phyloP scores from a whole-genome alignment of 371 early-diverging fungal genomes.

The Mucor irregularis region DNA sequence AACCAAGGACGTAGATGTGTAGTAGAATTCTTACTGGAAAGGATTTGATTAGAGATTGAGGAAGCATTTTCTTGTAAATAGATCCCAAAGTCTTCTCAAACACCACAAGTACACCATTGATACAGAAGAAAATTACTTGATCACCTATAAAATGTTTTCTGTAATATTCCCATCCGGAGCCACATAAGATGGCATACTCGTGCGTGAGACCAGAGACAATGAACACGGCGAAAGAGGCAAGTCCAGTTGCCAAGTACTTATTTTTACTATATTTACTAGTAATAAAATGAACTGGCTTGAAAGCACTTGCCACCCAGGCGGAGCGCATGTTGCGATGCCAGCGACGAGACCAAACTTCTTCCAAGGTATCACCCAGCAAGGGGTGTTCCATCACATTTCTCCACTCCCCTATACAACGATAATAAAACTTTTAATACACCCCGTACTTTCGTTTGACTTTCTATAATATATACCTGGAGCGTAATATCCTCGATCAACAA shows the following conservation, averaged over 20 bases:
- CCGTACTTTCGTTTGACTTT: background rate
- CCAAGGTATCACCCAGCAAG: background rate
- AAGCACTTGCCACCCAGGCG: constrained; percentile 16
- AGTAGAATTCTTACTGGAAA: constrained; percentile 1
- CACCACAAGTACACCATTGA: constrained; percentile 28
- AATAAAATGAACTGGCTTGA: constrained; percentile 12
- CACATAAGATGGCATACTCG: constrained; percentile 30
- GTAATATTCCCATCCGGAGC: constrained; percentile 32
- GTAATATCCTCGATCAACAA: constrained; percentile 4
- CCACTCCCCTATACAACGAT: constrained; percentile 12
- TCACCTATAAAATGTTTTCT: constrained; percentile 26
- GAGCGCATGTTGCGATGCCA: constrained; percentile 19
- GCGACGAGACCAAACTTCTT: constrained; percentile 18
- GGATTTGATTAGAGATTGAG: background rate
- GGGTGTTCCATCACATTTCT: constrained; percentile 15
- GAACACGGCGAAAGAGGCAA: constrained; percentile 35
- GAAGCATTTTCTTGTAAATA: background rate
- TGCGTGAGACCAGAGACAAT: constrained; percentile 29
- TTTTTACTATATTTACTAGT: constrained; percentile 2
- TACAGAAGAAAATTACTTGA: constrained; percentile 31
- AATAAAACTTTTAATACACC: too few species aligned
- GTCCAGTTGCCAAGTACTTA: constrained; percentile 9
- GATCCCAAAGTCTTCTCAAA: constrained; percentile 6
- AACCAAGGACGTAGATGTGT: constrained; percentile 28
- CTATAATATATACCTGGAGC: constrained; percentile 3